phyloP scores from a whole-genome alignment of 116 monocot genomes.

The Dioscorea cayenensis region DNA sequence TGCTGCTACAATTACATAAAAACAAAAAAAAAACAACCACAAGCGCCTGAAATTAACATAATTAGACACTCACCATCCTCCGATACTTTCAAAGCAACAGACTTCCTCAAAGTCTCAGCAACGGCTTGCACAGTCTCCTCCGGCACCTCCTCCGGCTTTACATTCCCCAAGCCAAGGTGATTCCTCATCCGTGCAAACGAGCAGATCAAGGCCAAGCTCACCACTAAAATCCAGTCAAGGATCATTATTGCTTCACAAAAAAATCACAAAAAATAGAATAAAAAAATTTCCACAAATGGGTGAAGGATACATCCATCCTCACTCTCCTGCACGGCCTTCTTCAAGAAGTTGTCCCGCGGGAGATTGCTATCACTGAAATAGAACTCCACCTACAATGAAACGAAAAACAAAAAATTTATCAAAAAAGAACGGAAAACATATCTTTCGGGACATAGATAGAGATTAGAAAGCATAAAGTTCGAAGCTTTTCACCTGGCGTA shows the following conservation, averaged over 20 bases:
- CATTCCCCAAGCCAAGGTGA: conserved; percentile 37
- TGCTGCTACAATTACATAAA: not conserved
- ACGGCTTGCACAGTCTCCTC: conserved; percentile 52
- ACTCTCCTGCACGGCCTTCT: conserved; percentile 36
- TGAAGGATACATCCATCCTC: conserved; percentile 58
- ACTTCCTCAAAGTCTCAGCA: conserved; percentile 52
- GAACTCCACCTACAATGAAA: conserved; percentile 62
- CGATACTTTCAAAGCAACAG: conserved; percentile 53
- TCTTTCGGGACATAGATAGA: not conserved
- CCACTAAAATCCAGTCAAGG: conserved; percentile 37
- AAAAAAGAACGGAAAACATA: not conserved
- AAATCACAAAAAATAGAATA: not conserved
- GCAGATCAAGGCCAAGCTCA: conserved; percentile 73
- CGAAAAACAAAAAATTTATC: not conserved
- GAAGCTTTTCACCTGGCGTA: conserved; percentile 32
- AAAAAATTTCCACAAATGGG: not conserved
- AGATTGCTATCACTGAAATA: conserved; percentile 95
- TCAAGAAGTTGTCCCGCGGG: conserved; percentile 60
- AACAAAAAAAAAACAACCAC: not conserved
- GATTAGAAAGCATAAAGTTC: not conserved
- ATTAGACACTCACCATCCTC: conserved; percentile 53
- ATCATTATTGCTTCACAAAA: not conserved
- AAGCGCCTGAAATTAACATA: not conserved
- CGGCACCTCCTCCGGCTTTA: conserved; percentile 51
- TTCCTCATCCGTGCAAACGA: conserved; percentile 64